Evolutionary conservation across 2,329 filamentous ascomycete species (phyloP), one percentile per base, ranked within the genome.

Genomic region (Phaeophleospora eucalypticola): DNA sequence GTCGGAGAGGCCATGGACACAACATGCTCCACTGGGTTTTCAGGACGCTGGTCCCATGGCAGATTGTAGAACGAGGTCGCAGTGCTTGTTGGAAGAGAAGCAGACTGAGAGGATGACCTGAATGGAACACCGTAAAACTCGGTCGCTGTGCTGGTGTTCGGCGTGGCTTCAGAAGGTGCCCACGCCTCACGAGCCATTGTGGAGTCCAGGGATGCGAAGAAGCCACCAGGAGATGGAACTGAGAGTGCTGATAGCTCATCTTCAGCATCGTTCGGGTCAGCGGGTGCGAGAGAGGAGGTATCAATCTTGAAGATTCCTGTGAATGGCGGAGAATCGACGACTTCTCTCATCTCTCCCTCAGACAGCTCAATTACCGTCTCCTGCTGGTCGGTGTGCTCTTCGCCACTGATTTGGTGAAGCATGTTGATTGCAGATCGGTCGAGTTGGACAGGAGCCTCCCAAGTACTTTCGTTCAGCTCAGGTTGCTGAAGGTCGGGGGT

Each of bases 91-190:
- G 89, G 89, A 37, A 37, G 36, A 17, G n/a, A 4, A 37, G 36
- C 16, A 19, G 15, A 18, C 3, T 37, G 9, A 7, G 39, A n/a
- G 14, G 36, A 37, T 16, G 69, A 54, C 75, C 77, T 58, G 84
- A 89, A 96, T 2, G 90, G 89, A 20, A 85, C 78, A 53, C 85
- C 83, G 70, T 97, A 97, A 62, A 96, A 97, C 53, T 86, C 82
- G 65, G 95, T 88, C 8, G 91, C 91, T n/a, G 86, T 89, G 21
- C 89, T 88, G 1, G 91, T 95, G 0, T 88, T 91, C 1, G 89
- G 89, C 1, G 82, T 81, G 2, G 65, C 65, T 9, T 69, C 67
- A 12, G 65, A 61, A 19, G 84, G 71, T 60, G 88, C 82, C 91
- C 91, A 97, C 10, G 90, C 93, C 61, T 84, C 82, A 43, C 89